phyloP scores from a whole-genome alignment of 2,329 filamentous ascomycete genomes.

The Fusarium multiceps region DNA sequence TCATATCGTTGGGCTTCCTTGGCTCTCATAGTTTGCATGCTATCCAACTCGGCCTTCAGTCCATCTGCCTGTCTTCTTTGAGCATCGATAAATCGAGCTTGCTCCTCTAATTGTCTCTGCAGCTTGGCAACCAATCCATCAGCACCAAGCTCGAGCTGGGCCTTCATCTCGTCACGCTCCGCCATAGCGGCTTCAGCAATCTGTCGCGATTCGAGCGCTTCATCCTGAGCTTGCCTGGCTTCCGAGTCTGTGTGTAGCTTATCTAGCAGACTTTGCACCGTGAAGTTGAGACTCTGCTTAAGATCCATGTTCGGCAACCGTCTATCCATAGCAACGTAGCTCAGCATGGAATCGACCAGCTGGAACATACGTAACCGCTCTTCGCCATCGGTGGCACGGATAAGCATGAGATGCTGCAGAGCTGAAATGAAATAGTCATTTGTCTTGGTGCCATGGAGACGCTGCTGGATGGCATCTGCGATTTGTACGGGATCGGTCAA shows the following conservation, averaged over 20 bases:
- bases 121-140: slow-evolving; percentile 93
- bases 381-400: slow-evolving; percentile 90
- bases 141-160: slow-evolving; percentile 88
- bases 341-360: slow-evolving; percentile 97
- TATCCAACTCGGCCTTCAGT: slow-evolving; percentile 89
- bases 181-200: slow-evolving; percentile 96
- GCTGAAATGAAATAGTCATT: slow-evolving; percentile 97
- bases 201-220: slow-evolving; percentile 88
- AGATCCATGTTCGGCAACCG: slow-evolving; percentile 96
- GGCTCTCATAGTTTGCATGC: slow-evolving; percentile 83
- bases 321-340: slow-evolving; percentile 98
- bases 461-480: slow-evolving; percentile 89
- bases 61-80: slow-evolving; percentile 87
- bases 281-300: slow-evolving; percentile 97
- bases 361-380: slow-evolving; percentile 96
- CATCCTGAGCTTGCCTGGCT: slow-evolving; percentile 90
- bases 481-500: slow-evolving; percentile 94
- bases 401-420: slow-evolving; percentile 92
- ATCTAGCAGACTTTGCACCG: slow-evolving; percentile 93
- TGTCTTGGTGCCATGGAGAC: slow-evolving; percentile 83
- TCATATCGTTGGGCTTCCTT: slow-evolving; percentile 96
- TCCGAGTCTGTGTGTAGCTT: slow-evolving; percentile 97
- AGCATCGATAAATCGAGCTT: slow-evolving; percentile 88
- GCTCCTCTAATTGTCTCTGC: slow-evolving; percentile 94
- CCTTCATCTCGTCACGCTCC: slow-evolving; percentile 93